A percentile compares a stretch with the other conserved stretches of the same genome.
These are phyloP conservation scores for Pleurotus ostreatus DNA, from an alignment of 768 basidiomycete genomes.

Conservation along the genomic window DNA sequence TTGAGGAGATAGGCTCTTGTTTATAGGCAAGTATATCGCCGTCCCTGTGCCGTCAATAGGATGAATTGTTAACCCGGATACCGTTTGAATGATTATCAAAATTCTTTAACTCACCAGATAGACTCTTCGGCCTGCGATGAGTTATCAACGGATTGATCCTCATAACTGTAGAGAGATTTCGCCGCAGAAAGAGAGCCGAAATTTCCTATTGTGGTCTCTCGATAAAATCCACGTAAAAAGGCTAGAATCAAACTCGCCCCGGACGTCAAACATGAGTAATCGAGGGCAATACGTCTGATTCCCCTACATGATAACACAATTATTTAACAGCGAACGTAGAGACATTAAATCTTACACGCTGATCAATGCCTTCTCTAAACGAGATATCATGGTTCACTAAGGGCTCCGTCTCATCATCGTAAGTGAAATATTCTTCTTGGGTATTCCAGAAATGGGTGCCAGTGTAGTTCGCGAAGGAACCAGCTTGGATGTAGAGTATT, in stretches of 20 bases:
- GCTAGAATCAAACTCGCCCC: constrained; percentile 36
- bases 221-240: constrained; percentile 5
- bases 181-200: constrained; percentile 54
- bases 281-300: constrained; percentile 54
- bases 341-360: constrained; percentile 34
- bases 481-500: constrained; percentile 77
- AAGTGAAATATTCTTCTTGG: constrained; percentile 65
- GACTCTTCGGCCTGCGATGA: background rate
- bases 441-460: constrained; percentile 84
- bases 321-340: background rate
- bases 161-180: constrained; percentile 34
- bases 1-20: constrained; percentile 42
- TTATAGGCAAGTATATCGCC: constrained; percentile 45
- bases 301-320: constrained; percentile 29
- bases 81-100: background rate
- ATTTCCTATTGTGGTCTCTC: constrained; percentile 39
- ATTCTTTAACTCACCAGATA: background rate
- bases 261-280: constrained; percentile 62
- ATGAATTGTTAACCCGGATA: background rate
- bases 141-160: constrained; percentile 14
- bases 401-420: constrained; percentile 39
- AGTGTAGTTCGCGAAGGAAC: constrained; percentile 58
- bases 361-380: constrained; percentile 57
- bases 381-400: constrained; percentile 53
- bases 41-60: constrained; percentile 33